phyloP scores from a whole-genome alignment of 257 asterid species.

The Nicotiana knightiana region DNA sequence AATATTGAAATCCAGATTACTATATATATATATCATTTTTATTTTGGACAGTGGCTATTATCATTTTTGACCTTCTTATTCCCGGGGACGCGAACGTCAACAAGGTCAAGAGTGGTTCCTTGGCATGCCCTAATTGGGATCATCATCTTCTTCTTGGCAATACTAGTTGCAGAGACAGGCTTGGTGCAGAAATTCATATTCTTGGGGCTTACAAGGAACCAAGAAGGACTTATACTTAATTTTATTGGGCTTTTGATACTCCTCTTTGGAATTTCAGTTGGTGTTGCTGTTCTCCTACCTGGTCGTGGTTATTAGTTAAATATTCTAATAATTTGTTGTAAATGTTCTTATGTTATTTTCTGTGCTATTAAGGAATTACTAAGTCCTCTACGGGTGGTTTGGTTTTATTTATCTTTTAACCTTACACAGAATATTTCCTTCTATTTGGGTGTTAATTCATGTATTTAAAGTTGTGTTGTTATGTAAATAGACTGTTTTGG shows the following conservation, averaged over 20 bases:
- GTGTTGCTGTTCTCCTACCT: constrained; percentile 23
- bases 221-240: constrained; percentile 46
- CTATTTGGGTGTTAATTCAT: not conserved
- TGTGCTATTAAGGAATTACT: not conserved
- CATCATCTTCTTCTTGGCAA: constrained; percentile 42
- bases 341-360: not conserved
- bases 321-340: not conserved
- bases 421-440: not conserved
- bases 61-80: constrained; percentile 30
- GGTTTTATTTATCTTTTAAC: not conserved
- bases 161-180: constrained; percentile 39
- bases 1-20: too few relatives aligned
- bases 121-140: constrained; percentile 48
- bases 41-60: constrained; percentile 34
- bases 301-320: not conserved
- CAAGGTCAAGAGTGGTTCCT: constrained; percentile 31
- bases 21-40: too few relatives aligned
- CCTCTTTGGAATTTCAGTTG: constrained; percentile 38
- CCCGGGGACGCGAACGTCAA: constrained; percentile 20
- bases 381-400: not conserved
- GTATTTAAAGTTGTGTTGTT: not conserved
- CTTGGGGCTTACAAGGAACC: constrained; percentile 14
- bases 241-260: constrained; percentile 47
- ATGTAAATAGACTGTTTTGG: not conserved
- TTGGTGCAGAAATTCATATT: constrained; percentile 41